phyloP scores from a whole-genome alignment of 768 basidiomycete species.

The Collybiopsis luxurians region DNA sequence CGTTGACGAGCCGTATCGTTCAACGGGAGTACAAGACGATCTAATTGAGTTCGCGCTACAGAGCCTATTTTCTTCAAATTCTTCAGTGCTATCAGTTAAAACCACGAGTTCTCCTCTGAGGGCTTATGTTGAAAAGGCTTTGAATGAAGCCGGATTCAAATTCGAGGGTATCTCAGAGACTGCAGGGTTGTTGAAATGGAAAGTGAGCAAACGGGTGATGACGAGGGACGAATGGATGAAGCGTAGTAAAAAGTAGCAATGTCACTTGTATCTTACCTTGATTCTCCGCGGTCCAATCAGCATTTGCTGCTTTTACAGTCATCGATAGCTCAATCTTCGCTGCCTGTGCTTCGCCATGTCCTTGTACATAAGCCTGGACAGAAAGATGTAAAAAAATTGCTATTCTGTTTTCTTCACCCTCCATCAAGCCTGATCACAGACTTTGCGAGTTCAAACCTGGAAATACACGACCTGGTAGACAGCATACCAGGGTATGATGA shows the following conservation, averaged over 20 bases:
- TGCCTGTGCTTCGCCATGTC: conserved; percentile 53
- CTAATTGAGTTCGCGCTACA: conserved; percentile 57
- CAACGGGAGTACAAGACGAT: conserved; percentile 58
- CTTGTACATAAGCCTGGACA: conserved; percentile 15
- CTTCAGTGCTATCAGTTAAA: conserved; percentile 42
- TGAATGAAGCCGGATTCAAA: conserved; percentile 49
- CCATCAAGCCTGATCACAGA: conserved; percentile 36
- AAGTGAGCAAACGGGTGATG: conserved; percentile 40
- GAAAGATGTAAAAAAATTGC: conserved; percentile 22
- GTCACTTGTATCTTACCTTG: conserved; percentile 15
- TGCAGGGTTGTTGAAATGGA: conserved; percentile 61
- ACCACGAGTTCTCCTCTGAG: conserved; percentile 48
- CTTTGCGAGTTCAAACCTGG: conserved; percentile 25
- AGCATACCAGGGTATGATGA: conserved; percentile 53
- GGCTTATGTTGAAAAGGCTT: conserved; percentile 43
- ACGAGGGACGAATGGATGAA: conserved; percentile 44
- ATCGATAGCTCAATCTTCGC: conserved; percentile 51
- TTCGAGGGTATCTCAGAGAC: conserved; percentile 39
- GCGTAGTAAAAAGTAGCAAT: conserved; percentile 17
- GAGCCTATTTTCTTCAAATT: conserved; percentile 50
- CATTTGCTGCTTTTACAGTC: conserved; percentile 59
- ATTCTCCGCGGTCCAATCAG: conserved; percentile 20
- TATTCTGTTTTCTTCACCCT: conserved; percentile 62
- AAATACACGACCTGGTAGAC: conserved; percentile 48
- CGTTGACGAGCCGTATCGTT: conserved; percentile 63